Evolutionary conservation across 1,139 yeast species (phyloP).

Genomic region (Pichia sp.): DNA sequence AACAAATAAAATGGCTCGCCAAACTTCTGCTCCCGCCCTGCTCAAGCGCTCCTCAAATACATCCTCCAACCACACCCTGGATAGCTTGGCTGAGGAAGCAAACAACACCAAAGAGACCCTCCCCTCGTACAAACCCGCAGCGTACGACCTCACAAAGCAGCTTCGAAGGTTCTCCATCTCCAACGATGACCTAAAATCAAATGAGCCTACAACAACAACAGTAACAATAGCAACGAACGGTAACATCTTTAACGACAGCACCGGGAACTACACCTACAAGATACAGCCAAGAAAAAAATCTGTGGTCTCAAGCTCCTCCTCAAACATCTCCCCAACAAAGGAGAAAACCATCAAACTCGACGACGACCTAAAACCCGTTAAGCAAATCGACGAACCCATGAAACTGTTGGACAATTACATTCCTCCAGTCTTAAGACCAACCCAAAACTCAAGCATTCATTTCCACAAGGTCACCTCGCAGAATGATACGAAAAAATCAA

Average conservation of each 20-base stretch:
- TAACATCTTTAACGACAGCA: neutral
- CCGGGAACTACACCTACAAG: conserved; percentile 1
- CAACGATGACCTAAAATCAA: neutral
- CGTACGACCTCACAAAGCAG: conserved; percentile 28
- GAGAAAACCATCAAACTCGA: conserved; percentile 1
- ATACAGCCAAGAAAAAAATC: conserved; percentile 7
- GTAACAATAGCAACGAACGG: neutral
- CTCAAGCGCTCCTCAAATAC: conserved; percentile 10
- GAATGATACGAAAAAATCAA: neutral
- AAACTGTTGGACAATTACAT: conserved; percentile 26
- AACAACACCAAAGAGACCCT: conserved; percentile 1
- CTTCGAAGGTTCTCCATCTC: conserved; percentile 23
- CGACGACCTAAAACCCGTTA: conserved; percentile 16
- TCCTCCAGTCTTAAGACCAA: conserved; percentile 32
- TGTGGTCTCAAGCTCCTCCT: conserved; percentile 8
- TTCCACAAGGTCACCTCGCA: neutral
- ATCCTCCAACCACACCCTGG: conserved; percentile 18
- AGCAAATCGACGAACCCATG: conserved; percentile 31
- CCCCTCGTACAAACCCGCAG: conserved; percentile 27
- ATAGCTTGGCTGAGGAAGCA: conserved; percentile 14
- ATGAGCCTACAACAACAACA: neutral
- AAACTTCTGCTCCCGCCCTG: conserved; percentile 18
- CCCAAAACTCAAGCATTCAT: conserved; percentile 1
- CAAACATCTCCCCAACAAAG: conserved; percentile 20
- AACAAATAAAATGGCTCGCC: conserved; percentile 6